These are phyloP conservation scores for Lactarius vividus DNA, from an alignment of 768 basidiomycete species.

Conservation along the genomic window DNA sequence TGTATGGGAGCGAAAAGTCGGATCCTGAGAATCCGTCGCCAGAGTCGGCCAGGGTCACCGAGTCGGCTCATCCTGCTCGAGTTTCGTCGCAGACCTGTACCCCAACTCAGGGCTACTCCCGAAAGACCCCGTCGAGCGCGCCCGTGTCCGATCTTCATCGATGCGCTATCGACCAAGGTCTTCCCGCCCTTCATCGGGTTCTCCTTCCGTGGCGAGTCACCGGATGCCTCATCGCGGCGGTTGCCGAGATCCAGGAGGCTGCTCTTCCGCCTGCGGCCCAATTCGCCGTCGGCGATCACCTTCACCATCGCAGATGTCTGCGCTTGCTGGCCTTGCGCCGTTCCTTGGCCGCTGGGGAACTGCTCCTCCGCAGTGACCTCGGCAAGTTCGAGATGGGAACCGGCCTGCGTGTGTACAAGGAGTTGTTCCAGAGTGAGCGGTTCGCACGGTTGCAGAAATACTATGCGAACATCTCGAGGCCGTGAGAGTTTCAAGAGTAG, in stretches of 20 bases:
- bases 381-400: conserved; percentile 41
- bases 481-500: conserved; percentile 53
- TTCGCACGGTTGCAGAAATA: conserved; percentile 51
- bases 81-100: conserved; percentile 58
- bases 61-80: conserved; percentile 59
- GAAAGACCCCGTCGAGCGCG: conserved; percentile 50
- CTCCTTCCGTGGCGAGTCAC: conserved; percentile 36
- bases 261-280: conserved; percentile 42
- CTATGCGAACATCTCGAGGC: conserved; percentile 41
- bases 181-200: conserved; percentile 38
- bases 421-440: conserved; percentile 40
- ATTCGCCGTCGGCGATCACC: conserved; percentile 39
- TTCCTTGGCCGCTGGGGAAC: conserved; percentile 51
- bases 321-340: conserved; percentile 51
- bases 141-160: conserved; percentile 57
- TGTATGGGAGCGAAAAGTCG: conserved; percentile 56
- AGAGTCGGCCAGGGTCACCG: conserved; percentile 54
- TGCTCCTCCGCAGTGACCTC: conserved; percentile 45
- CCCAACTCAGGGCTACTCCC: conserved; percentile 48
- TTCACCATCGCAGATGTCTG: conserved; percentile 61
- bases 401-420: conserved; percentile 42
- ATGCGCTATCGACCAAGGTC: conserved; percentile 46
- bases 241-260: conserved; percentile 47
- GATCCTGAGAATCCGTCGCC: conserved; percentile 51
- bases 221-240: conserved; percentile 39